These are phyloP conservation scores for Stephania yunnanensis DNA, from an alignment of 164 flowering plant species.

Conservation along the genomic window DNA sequence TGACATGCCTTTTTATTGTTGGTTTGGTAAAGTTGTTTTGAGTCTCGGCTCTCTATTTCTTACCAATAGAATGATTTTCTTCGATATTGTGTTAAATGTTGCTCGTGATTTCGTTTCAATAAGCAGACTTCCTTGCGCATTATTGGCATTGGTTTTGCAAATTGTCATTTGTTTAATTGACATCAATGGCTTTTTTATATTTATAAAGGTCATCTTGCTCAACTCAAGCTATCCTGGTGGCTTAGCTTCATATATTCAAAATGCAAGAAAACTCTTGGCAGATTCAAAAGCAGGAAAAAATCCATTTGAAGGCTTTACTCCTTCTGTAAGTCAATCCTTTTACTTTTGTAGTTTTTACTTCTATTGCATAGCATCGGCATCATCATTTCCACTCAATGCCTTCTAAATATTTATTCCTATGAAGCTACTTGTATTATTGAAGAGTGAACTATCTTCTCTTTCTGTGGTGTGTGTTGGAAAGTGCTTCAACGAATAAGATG, in stretches of 20 bases:
- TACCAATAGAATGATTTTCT: background rate
- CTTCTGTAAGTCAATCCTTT: constrained; percentile 62
- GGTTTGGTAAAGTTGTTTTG: background rate
- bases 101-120: background rate
- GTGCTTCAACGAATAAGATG: background rate
- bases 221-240: constrained; percentile 89
- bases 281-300: constrained; percentile 94
- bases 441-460: background rate
- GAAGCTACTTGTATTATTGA: background rate
- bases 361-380: background rate
- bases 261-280: constrained; percentile 74
- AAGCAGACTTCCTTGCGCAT: background rate
- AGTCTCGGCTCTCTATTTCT: background rate
- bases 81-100: background rate
- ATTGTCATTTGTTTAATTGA: constrained; percentile 2
- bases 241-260: constrained; percentile 62
- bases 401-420: background rate
- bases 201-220: constrained; percentile 54
- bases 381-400: background rate
- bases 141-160: background rate
- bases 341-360: constrained; percentile 1
- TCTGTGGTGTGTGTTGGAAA: background rate
- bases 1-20: background rate
- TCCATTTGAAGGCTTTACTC: constrained; percentile 90
- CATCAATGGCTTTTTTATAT: background rate